Evolutionary conservation across 2,329 filamentous ascomycete genomes (phyloP), one percentile per base, ranked within the genome.

Genomic region (Shiraia sp.): DNA sequence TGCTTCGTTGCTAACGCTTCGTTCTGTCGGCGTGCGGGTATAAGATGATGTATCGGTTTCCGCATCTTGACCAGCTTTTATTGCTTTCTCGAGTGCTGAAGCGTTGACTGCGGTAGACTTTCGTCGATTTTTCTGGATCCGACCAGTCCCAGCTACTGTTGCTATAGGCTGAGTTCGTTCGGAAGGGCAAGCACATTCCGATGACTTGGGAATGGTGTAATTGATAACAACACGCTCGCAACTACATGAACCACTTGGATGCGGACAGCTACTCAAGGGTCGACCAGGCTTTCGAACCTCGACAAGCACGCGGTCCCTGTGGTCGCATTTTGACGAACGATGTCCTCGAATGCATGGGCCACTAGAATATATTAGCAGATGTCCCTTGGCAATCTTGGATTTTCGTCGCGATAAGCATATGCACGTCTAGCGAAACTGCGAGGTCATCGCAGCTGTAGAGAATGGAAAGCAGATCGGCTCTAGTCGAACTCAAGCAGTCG

Each of bases 261-360:
- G 85, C 39, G 85, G 84, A 57, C 85, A 88, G 39, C 79, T 78
- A 65, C 83, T 87, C 40, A 88, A 69, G 7, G 85, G 86, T 35
- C 86, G 78, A 13, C 86, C 86, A 12, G 86, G 85, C 59, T 88
- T 88, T 49, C 85, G 80, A 12, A 89, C 86, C 15, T 83, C 82
- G 3, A 87, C 75, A 76, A 88, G 82, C 24, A 87, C 72, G 44
- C 85, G 80, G 55, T 87, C 84, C 50, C 78, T 76, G 46, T 89
- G 86, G 33, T 79, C 83, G 68, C 86, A 89, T 74, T 86, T 87
- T 37, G 85, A 87, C 22, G 86, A 88, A 57, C 86, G 82, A 68
- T 89, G 86, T 42, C 86, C 86, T 59, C 85, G 82, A 55, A 88
- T 88, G 65, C 86, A 88, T 61, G 85, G 85, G 75, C 82, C 82